Base-by-base conservation (phyloP, 805 yeast species). In the Jamesozyma spencerorum region DNA sequence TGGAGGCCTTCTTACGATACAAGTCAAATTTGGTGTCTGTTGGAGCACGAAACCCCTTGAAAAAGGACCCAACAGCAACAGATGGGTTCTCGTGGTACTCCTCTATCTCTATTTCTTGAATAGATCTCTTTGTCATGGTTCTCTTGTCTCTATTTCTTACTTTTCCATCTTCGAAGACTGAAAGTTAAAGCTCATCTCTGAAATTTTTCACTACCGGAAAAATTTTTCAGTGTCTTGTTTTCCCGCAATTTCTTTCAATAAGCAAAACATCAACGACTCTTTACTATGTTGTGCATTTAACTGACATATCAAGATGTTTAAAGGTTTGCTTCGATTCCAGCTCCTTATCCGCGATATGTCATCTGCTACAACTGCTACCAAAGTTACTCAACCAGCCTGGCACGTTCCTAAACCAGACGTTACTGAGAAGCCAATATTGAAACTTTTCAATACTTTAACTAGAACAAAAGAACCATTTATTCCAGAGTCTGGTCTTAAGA, bases 371-470 rank as follows among this genome's bases (percentile, higher is more conserved):
- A 34, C 46, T 19, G 40, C 45, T 24, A 33, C 53, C 1, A 67
- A 64, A 45, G 61, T 63, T 26, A 50, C 50, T 19, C 81, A 74
- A 53, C 81, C 81, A n/a, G 57, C 64, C 41, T 76, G 81, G 81
- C 55, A 52, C 37, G 54, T 55, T 17, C 77, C 79, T 10, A 43
- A 55, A 30, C 41, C 45, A 28, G 31, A 34, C n/a, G 33, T 45
- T 4, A 51, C 42, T 15, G 26, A 22, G 10, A 52, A 55, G 20
- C 71, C 77, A 1, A 66, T 63, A 7, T 69, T 88, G 50, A 79
- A 77, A 54, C 59, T 88, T 34, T 86, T 75, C 72, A 88, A 88
- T 66, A 75, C 95, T 4, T 70, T 90, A 51, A 90, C 97, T 3
- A 71, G 94, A 52, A 62, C 77, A 26, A 90, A 90, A 57, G 84